Percentiles rank a stretch among this genome's conserved stretches.
phyloP scores from a whole-genome alignment of 2,329 filamentous ascomycete species.

The Lojkania enalia region DNA sequence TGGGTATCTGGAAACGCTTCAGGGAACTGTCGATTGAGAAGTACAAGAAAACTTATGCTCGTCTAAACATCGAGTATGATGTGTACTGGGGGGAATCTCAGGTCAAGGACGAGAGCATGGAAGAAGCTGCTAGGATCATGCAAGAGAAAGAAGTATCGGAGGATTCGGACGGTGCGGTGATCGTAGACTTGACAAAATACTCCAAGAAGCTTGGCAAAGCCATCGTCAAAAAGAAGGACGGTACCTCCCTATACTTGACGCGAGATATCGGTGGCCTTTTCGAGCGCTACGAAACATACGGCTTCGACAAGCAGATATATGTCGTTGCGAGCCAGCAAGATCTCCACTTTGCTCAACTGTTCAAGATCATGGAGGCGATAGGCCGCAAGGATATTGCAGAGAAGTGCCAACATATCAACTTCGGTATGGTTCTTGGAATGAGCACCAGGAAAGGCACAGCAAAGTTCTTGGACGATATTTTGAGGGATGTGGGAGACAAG shows the following conservation, averaged over 20 bases:
- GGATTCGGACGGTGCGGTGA: slow-evolving; percentile 66
- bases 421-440: slow-evolving; percentile 69
- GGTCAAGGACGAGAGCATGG: slow-evolving; percentile 65
- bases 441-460: slow-evolving; percentile 65
- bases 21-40: slow-evolving; percentile 66
- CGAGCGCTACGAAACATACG: slow-evolving; percentile 64
- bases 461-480: slow-evolving; percentile 54
- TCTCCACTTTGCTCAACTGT: slow-evolving; percentile 65
- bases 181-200: slow-evolving; percentile 72
- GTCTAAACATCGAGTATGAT: slow-evolving; percentile 67
- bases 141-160: slow-evolving; percentile 64
- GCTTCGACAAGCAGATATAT: slow-evolving; percentile 71
- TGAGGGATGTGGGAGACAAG: slow-evolving; percentile 73
- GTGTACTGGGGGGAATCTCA: slow-evolving; percentile 72
- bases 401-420: slow-evolving; percentile 66
- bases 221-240: slow-evolving; percentile 67
- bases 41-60: slow-evolving; percentile 66
- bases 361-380: slow-evolving; percentile 67
- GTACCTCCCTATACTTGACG: slow-evolving; percentile 69
- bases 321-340: slow-evolving; percentile 68
- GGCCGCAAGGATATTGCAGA: slow-evolving; percentile 62
- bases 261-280: slow-evolving; percentile 69
- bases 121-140: slow-evolving; percentile 61
- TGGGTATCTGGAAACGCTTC: slow-evolving; percentile 66
- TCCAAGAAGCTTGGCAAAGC: slow-evolving; percentile 70